These are phyloP conservation scores for Pezicula neosporulosa DNA, from an alignment of 2,329 filamentous ascomycete genomes.

Conservation along the genomic window DNA sequence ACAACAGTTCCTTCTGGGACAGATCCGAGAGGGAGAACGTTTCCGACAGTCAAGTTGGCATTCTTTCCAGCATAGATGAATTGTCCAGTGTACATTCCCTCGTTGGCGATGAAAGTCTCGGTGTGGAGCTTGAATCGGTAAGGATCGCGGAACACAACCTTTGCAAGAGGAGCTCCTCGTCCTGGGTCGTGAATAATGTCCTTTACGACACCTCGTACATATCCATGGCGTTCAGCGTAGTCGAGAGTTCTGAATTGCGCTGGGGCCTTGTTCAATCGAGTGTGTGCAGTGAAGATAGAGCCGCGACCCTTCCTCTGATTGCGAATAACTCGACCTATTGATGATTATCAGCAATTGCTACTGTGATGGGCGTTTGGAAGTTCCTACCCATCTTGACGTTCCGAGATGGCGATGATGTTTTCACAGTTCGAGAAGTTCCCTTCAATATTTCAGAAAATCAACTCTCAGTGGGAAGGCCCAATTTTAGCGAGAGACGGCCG, in stretches of 20 bases:
- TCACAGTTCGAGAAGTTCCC: too few species aligned
- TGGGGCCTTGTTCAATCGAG: slow-evolving; percentile 90
- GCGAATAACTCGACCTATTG: slow-evolving; percentile 57
- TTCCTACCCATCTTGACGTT: too few species aligned
- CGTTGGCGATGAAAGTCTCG: slow-evolving; percentile 99
- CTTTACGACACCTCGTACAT: slow-evolving; percentile 95
- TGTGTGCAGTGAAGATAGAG: slow-evolving; percentile 76
- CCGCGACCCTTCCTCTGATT: slow-evolving; percentile 77
- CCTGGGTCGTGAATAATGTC: slow-evolving; percentile 97
- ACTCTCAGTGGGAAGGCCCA: too few species aligned
- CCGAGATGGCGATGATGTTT: too few species aligned
- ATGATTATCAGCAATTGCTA: not conserved
- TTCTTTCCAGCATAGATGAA: slow-evolving; percentile 99
- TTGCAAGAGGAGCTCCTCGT: slow-evolving; percentile 95
- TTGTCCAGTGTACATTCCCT: slow-evolving; percentile 99
- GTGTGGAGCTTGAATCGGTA: slow-evolving; percentile 97
- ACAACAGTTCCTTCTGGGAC: slow-evolving; percentile 99
- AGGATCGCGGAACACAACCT: slow-evolving; percentile 94
- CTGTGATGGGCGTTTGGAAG: too few species aligned
- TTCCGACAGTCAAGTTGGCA: slow-evolving; percentile 93
- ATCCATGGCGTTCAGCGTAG: slow-evolving; percentile 95
- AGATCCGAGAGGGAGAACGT: slow-evolving; percentile 89
- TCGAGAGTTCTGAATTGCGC: slow-evolving; percentile 97
- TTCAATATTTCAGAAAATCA: too few species aligned
- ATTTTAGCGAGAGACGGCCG: too few species aligned